Conservation (phyloP, 192 early-diverging fungal species). For the Linnemannia zychae region DNA sequence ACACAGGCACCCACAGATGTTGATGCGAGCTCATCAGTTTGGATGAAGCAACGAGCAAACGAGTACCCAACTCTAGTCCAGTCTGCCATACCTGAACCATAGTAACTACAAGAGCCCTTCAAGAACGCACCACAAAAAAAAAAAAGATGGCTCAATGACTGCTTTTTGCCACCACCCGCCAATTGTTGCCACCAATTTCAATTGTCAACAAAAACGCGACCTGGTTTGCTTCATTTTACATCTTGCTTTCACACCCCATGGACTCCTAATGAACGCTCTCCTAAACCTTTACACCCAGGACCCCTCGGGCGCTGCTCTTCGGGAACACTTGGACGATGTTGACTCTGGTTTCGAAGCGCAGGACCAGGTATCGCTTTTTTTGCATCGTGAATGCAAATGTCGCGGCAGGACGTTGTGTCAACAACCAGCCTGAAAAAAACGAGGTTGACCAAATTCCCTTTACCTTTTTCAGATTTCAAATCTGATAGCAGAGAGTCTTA, state of each 20-base stretch:
- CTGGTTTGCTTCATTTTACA: background rate
- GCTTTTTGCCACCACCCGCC: background rate
- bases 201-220: background rate
- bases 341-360: slow-evolving; percentile 12
- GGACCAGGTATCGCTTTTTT: slow-evolving; percentile 24
- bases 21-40: too few relatives aligned
- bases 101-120: too few relatives aligned
- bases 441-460: background rate
- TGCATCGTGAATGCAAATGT: background rate
- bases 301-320: slow-evolving; percentile 25
- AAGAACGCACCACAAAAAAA: too few relatives aligned
- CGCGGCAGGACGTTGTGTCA: background rate
- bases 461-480: slow-evolving; percentile 21
- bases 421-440: background rate
- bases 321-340: slow-evolving; percentile 22
- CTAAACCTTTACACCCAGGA: slow-evolving; percentile 38
- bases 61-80: too few relatives aligned
- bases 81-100: too few relatives aligned
- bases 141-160: too few relatives aligned
- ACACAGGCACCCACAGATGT: too few relatives aligned
- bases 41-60: too few relatives aligned
- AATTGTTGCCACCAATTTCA: slow-evolving; percentile 24
- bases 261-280: slow-evolving; percentile 38
- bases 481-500: slow-evolving; percentile 26
- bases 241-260: slow-evolving; percentile 12